These are phyloP conservation scores for Leccinum olivaceopallidum DNA, from an alignment of 768 basidiomycete genomes.

Conservation along the genomic window DNA sequence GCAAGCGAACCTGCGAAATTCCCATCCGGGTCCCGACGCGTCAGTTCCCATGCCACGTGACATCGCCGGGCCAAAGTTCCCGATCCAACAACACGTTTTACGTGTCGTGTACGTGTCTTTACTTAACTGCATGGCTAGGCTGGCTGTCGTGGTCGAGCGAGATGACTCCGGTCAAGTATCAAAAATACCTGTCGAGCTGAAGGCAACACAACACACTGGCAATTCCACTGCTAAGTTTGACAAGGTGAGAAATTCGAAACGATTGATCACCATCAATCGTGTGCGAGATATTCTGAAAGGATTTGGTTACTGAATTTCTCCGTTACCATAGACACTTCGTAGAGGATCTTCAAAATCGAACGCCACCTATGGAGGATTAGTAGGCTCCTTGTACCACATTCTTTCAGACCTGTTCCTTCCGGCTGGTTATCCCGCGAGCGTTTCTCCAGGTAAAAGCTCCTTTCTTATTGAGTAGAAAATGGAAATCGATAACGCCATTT, in stretches of 20 bases:
- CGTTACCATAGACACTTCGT: constrained; percentile 4
- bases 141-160: constrained; percentile 19
- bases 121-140: background rate
- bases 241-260: constrained; percentile 19
- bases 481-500: background rate
- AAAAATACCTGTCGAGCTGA: constrained; percentile 16
- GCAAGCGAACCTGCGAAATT: constrained; percentile 13
- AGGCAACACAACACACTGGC: background rate
- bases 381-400: constrained; percentile 13
- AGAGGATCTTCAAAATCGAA: background rate
- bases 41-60: no score
- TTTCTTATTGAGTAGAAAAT: background rate
- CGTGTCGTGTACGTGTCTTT: background rate
- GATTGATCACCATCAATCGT: background rate
- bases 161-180: constrained; percentile 23
- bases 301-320: constrained; percentile 6
- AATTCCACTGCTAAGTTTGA: background rate
- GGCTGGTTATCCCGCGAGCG: constrained; percentile 59
- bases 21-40: no score
- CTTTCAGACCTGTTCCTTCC: constrained; percentile 52
- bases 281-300: constrained; percentile 1
- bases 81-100: background rate
- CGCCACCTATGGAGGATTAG: background rate
- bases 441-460: constrained; percentile 52
- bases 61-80: no score